phyloP scores from a whole-genome alignment of 2,329 filamentous ascomycete genomes.

The Aspergillus ruber region DNA sequence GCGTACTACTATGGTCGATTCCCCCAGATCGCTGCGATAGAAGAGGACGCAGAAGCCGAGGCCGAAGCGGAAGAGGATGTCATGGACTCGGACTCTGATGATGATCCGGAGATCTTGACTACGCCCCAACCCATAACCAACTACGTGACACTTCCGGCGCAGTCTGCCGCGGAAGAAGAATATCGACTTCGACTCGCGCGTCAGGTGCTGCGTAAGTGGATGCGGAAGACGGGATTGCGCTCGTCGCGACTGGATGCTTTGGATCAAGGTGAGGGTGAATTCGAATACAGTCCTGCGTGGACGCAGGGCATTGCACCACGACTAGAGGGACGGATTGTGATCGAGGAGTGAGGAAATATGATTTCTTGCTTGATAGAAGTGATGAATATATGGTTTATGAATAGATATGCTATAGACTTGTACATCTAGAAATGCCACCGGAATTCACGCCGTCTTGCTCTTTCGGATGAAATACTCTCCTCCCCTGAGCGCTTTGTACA shows the following conservation, averaged over 20 bases:
- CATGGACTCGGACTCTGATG: slow-evolving; percentile 40
- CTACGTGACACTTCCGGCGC: slow-evolving; percentile 32
- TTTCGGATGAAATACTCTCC: slow-evolving; percentile 16
- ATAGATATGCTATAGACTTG: not conserved
- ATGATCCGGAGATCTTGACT: slow-evolving; percentile 34
- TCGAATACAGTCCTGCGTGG: slow-evolving; percentile 62
- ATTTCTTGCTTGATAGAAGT: not conserved
- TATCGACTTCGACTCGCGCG: slow-evolving; percentile 59
- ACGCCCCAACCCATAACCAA: slow-evolving; percentile 26
- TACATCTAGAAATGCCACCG: not conserved
- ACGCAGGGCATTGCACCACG: slow-evolving; percentile 72
- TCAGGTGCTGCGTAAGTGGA: slow-evolving; percentile 68
- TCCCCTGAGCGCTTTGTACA: slow-evolving; percentile 17
- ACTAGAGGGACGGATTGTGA: slow-evolving; percentile 66
- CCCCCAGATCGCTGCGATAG: slow-evolving; percentile 11
- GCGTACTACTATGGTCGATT: slow-evolving; percentile 27
- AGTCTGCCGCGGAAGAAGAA: slow-evolving; percentile 44
- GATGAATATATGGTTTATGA: not conserved
- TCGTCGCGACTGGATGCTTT: slow-evolving; percentile 36
- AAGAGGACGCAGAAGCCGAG: slow-evolving; percentile 34
- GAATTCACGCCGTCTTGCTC: not conserved
- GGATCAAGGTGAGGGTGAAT: slow-evolving; percentile 50
- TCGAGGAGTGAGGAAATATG: slow-evolving; percentile 9
- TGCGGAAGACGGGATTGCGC: slow-evolving; percentile 58
- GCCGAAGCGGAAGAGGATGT: slow-evolving; percentile 31